Evolutionary conservation across 2,329 filamentous ascomycete genomes (phyloP).

Genomic region (Monosporascus sp.): DNA sequence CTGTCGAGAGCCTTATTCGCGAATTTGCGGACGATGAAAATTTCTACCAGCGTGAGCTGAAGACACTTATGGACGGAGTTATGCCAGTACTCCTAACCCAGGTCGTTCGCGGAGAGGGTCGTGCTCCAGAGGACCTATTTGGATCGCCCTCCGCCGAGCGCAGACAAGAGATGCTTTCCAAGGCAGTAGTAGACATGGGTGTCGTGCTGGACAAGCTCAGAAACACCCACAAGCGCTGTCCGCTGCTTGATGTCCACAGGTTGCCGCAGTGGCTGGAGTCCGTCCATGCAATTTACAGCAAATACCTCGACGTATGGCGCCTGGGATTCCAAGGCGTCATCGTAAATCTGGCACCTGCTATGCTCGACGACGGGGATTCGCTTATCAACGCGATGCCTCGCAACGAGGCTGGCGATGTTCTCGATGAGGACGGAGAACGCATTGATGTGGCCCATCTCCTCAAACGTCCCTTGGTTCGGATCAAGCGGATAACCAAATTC

Average conservation of each 20-base stretch:
- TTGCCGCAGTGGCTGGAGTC: slow-evolving; percentile 78
- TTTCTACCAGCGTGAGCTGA: slow-evolving; percentile 84
- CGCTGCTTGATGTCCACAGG: slow-evolving; percentile 63
- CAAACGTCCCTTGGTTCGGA: slow-evolving; percentile 78
- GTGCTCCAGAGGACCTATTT: slow-evolving; percentile 62
- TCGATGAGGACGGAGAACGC: slow-evolving; percentile 74
- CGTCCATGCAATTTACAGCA: slow-evolving; percentile 71
- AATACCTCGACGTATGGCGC: slow-evolving; percentile 84
- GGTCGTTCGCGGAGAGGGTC: slow-evolving; percentile 66
- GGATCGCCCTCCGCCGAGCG: slow-evolving; percentile 46
- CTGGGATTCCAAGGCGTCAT: slow-evolving; percentile 92
- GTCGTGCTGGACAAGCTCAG: slow-evolving; percentile 81
- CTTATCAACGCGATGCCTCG: slow-evolving; percentile 53
- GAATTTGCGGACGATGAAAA: slow-evolving; percentile 80
- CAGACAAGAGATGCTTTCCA: slow-evolving; percentile 61
- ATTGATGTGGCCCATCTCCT: slow-evolving; percentile 92
- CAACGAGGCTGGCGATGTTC: slow-evolving; percentile 60
- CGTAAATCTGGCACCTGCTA: slow-evolving; percentile 78
- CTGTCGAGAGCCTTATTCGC: slow-evolving; percentile 67
- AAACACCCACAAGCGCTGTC: slow-evolving; percentile 73
- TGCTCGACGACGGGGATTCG: slow-evolving; percentile 54
- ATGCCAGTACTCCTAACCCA: slow-evolving; percentile 86
- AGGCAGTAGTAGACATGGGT: slow-evolving; percentile 92
- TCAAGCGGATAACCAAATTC: slow-evolving; percentile 83
- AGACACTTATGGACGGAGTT: slow-evolving; percentile 89